Evolutionary conservation across 1,139 yeast species (phyloP).

Genomic region (Hansenula anomala): DNA sequence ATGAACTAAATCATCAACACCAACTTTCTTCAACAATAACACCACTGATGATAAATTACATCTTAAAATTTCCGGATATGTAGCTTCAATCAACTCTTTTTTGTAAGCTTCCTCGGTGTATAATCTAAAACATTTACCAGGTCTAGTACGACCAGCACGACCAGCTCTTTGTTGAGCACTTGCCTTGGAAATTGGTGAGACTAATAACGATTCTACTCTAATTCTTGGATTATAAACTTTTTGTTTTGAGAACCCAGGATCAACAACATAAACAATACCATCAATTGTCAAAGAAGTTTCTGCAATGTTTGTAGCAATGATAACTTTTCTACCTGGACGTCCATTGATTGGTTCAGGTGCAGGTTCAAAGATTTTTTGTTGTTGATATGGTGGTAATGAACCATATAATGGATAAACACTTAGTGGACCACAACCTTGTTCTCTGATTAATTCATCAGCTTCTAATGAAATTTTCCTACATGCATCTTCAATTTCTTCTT

Average conservation of each 20-base stretch:
- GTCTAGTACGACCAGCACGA: conserved; percentile 99
- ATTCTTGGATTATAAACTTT: conserved; percentile 96
- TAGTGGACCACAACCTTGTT: conserved; percentile 85
- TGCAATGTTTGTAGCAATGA: conserved; percentile 94
- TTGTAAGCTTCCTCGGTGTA: conserved; percentile 97
- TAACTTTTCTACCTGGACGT: conserved; percentile 88
- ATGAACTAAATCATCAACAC: conserved; percentile 93
- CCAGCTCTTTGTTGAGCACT: conserved; percentile 99
- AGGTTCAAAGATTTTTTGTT: conserved; percentile 86
- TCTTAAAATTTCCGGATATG: conserved; percentile 92
- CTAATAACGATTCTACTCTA: conserved; percentile 89
- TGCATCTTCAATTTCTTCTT: conserved; percentile 97
- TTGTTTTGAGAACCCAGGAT: conserved; percentile 96
- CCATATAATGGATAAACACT: conserved; percentile 92
- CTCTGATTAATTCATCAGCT: conserved; percentile 83
- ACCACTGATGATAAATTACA: conserved; percentile 91
- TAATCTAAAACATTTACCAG: conserved; percentile 94
- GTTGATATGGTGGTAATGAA: conserved; percentile 92
- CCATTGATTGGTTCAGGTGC: conserved; percentile 68
- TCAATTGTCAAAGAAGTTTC: conserved; percentile 97
- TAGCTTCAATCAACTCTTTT: conserved; percentile 89
- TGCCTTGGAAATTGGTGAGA: conserved; percentile 95
- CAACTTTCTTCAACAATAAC: conserved; percentile 85
- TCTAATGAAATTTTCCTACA: conserved; percentile 84
- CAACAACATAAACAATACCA: conserved; percentile 95